These are phyloP conservation scores for Mycosphaerella sp. DNA, from an alignment of 2,329 filamentous ascomycete species.

Conservation along the genomic window DNA sequence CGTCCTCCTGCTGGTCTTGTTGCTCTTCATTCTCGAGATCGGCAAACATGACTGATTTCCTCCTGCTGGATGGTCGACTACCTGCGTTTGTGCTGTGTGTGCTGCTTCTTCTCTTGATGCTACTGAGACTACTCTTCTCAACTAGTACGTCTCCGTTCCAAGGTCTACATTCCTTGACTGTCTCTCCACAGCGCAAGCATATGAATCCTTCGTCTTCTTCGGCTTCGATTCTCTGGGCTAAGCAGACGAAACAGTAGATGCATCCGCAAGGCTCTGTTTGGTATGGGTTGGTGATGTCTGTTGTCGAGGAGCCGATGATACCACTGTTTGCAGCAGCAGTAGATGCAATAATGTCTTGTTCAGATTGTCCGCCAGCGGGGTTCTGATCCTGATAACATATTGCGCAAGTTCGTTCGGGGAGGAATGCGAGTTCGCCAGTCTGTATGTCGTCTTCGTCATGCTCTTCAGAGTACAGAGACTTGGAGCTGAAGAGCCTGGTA, in stretches of 20 bases:
- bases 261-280: conserved; percentile 84
- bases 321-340: conserved; percentile 48
- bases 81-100: conserved; percentile 2
- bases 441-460: conserved; percentile 37
- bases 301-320: conserved; percentile 79
- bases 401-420: conserved; percentile 89
- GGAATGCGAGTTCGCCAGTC: conserved; percentile 66
- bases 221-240: conserved; percentile 81
- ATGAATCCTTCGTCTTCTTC: conserved; percentile 94
- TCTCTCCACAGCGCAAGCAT: conserved; percentile 79
- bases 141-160: conserved; percentile 82
- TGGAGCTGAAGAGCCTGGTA: conserved; percentile 41
- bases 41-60: conserved; percentile 27
- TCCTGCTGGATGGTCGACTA: conserved; percentile 28
- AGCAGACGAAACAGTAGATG: conserved; percentile 91
- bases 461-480: conserved; percentile 35
- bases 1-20: conserved; percentile 14
- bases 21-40: conserved; percentile 25
- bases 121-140: conserved; percentile 11
- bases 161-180: conserved; percentile 77
- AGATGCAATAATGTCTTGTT: conserved; percentile 64
- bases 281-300: conserved; percentile 94
- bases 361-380: conserved; percentile 54
- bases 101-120: conserved; percentile 13
- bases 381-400: conserved; percentile 97